These are phyloP conservation scores for Aphanomyces cochlioides DNA, from an alignment of 352 stramenopile genomes.

Conservation along the genomic window DNA sequence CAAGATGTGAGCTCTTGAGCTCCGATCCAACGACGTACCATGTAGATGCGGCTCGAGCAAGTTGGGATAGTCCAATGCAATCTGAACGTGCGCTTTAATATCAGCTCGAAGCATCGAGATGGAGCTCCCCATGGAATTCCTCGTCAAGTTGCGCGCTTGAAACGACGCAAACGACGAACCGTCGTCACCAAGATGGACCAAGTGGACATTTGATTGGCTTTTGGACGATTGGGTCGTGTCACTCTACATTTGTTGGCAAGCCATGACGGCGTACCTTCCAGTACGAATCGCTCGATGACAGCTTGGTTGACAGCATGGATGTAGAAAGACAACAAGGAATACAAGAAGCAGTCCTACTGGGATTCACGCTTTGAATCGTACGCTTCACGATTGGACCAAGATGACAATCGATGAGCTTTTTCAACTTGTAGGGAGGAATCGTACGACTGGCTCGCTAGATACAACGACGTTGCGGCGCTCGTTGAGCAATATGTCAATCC, in stretches of 20 bases:
- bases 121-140: slow-evolving; percentile 50
- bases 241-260: background rate
- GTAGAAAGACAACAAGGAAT: slow-evolving; percentile 49
- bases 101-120: slow-evolving; percentile 62
- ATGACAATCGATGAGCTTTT: background rate
- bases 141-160: background rate
- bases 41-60: slow-evolving; percentile 59
- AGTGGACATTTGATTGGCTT: background rate
- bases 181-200: background rate
- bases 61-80: slow-evolving; percentile 51
- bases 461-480: slow-evolving; percentile 45
- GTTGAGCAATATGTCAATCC: slow-evolving; percentile 43
- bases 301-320: background rate
- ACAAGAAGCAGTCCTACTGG: slow-evolving; percentile 72
- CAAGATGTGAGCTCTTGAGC: background rate
- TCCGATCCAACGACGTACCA: slow-evolving; percentile 30
- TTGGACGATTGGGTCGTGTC: background rate
- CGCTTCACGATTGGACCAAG: background rate
- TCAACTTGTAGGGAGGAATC: slow-evolving; percentile 46
- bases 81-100: slow-evolving; percentile 60
- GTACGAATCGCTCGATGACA: background rate
- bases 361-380: slow-evolving; percentile 59
- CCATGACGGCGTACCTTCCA: slow-evolving; percentile 11
- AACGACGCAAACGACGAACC: background rate
- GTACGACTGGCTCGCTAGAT: slow-evolving; percentile 74